Percentiles rank a stretch among this genome's conserved stretches.
These are phyloP conservation scores for Beta lomatogona DNA, from an alignment of 179 eudicot genomes.

Conservation along the genomic window DNA sequence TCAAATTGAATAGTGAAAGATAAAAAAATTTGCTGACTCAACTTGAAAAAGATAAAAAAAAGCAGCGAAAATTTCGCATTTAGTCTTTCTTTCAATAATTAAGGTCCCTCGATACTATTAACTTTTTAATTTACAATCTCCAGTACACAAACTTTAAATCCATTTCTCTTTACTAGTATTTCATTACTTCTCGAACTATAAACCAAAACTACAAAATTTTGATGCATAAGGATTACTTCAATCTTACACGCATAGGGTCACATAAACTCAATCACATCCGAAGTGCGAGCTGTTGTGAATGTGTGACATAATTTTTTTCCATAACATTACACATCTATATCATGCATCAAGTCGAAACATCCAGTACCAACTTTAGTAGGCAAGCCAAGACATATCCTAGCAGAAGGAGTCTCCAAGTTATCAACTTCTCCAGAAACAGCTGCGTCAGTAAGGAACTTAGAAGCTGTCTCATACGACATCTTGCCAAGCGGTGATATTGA, in stretches of 20 bases:
- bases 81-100: too few relatives aligned
- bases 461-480: constrained; percentile 90
- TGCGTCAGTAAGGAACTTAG: constrained; percentile 81
- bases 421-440: constrained; percentile 61
- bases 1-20: too few relatives aligned
- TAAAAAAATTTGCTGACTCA: too few relatives aligned
- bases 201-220: neutral
- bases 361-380: constrained; percentile 98
- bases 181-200: neutral
- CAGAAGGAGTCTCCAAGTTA: constrained; percentile 81
- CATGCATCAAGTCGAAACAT: constrained; percentile 82
- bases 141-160: too few relatives aligned
- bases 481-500: constrained; percentile 74
- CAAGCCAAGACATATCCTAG: constrained; percentile 86
- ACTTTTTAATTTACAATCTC: too few relatives aligned
- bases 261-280: neutral
- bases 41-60: too few relatives aligned
- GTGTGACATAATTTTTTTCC: neutral
- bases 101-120: too few relatives aligned
- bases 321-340: constrained; percentile 40
- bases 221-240: neutral
- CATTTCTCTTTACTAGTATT: neutral
- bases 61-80: too few relatives aligned
- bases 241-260: neutral
- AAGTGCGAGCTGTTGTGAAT: neutral